Base-by-base conservation (phyloP, 2,329 filamentous ascomycete genomes). In the Ceratocystis papillata region DNA sequence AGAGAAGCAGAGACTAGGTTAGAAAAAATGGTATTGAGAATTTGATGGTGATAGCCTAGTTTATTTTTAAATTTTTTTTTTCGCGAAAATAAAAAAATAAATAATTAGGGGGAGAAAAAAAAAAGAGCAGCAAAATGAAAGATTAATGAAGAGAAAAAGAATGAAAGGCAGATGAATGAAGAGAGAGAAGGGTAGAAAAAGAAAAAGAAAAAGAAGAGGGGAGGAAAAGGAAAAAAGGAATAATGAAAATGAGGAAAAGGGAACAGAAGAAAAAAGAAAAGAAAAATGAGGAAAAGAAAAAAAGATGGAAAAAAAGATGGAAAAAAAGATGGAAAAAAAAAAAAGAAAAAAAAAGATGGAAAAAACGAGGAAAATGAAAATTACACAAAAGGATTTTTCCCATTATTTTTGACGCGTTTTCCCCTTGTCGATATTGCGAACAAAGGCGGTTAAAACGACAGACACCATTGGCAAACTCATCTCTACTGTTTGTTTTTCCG, bases 1-100 rank as follows among this genome's bases (percentile, higher is more conserved):
- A 20, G 25, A 67, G 53, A 59, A 30, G 28, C 15, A 20, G 30
- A 46, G 68, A 48, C 20, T 65, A 53, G 30, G 22, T 20, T 64
- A 67, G 63, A 63, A 69, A 60, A 69, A 68, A 65, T 65, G 12
- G 41, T 12, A 15, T 12, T n/a, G 22, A 53, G 48, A 53, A 25
- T 28, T 60, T 48, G 10, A 20, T 17, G 20, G 37, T 17, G 37
- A 30, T 41, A 15, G 37, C 37, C 37, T 15, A 41, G 37, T 41
- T 12, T 41, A 41, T 41, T 41, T 41, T 15, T 41, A 12, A 37
- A 41, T 12, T 48, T 62, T 46, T 46, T 33, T 64, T 64, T 15
- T 22, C 2, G 10, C 15, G 7, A 45, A n/a, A 63, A 20, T 8
- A 62, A 7, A 62, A 33, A 33, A 45, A 62, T 7, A 6, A 33